Conservation (phyloP, 768 basidiomycete species). For the Lactifluus volemus region DNA sequence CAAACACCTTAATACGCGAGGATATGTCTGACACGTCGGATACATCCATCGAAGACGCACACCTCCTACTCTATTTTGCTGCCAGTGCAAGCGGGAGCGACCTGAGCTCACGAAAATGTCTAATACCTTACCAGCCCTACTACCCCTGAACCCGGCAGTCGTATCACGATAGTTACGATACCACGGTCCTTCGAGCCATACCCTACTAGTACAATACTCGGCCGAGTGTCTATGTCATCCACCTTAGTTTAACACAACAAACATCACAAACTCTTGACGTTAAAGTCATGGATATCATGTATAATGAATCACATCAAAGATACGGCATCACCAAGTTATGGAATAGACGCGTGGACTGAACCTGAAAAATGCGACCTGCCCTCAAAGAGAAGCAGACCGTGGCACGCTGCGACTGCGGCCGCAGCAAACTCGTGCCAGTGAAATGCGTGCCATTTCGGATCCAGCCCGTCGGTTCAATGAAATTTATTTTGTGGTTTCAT, state of each 20-base stretch:
- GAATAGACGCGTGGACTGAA: neutral
- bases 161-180: neutral
- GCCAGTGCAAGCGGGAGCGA: neutral
- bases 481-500: no score
- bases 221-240: neutral
- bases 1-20: neutral
- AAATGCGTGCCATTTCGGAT: neutral
- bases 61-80: slow-evolving; percentile 12
- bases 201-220: neutral
- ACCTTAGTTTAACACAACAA: slow-evolving; percentile 1
- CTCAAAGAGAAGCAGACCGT: neutral
- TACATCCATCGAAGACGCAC: slow-evolving; percentile 12
- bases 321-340: neutral
- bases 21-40: slow-evolving; percentile 9
- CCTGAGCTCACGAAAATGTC: slow-evolving; percentile 1
- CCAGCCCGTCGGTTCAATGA: slow-evolving; percentile 4
- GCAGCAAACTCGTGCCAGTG: neutral
- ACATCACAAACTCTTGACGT: no score
- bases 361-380: neutral
- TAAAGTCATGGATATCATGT: no score
- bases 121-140: neutral
- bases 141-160: neutral
- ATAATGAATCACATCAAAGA: neutral
- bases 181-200: neutral
- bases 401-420: slow-evolving; percentile 3